phyloP scores from a whole-genome alignment of 2,329 filamentous ascomycete genomes.

The Hymenoscyphus occultus region DNA sequence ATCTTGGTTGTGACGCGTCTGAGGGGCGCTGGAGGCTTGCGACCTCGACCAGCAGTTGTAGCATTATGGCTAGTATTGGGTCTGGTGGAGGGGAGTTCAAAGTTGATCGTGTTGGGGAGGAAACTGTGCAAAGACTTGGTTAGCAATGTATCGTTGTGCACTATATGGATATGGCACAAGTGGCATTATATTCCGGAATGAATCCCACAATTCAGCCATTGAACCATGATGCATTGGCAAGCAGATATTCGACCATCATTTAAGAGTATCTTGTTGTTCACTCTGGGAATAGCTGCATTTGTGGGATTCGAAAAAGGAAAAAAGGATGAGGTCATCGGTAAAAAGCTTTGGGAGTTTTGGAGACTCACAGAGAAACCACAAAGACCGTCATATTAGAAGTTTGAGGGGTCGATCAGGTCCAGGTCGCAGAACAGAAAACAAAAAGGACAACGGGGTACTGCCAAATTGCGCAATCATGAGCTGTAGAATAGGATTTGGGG shows the following conservation, averaged over 20 bases:
- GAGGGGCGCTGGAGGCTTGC: not conserved
- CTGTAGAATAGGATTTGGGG: constrained; percentile 14
- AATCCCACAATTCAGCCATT: not conserved
- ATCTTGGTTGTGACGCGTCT: constrained; percentile 41
- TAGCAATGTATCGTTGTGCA: constrained; percentile 13
- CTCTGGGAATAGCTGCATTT: constrained; percentile 1
- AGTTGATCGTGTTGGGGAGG: constrained; percentile 88
- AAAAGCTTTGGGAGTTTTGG: not conserved
- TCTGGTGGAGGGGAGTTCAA: constrained; percentile 61
- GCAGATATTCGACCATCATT: not conserved
- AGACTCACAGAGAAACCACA: constrained; percentile 55
- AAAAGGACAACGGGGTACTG: constrained; percentile 8
- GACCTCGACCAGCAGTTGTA: not conserved
- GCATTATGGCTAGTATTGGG: constrained; percentile 29
- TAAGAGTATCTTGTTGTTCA: not conserved
- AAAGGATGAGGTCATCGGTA: constrained; percentile 1
- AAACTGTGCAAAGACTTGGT: constrained; percentile 55
- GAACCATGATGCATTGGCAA: not conserved
- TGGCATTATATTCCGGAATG: not conserved
- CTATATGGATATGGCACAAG: not conserved
- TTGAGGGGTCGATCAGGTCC: constrained; percentile 18
- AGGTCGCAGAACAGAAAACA: constrained; percentile 19
- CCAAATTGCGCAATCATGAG: constrained; percentile 30
- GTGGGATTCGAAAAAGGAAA: not conserved
- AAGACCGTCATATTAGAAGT: constrained; percentile 53